Conservation (phyloP, 495 filamentous ascomycete genomes). For the Xylaria grammica region DNA sequence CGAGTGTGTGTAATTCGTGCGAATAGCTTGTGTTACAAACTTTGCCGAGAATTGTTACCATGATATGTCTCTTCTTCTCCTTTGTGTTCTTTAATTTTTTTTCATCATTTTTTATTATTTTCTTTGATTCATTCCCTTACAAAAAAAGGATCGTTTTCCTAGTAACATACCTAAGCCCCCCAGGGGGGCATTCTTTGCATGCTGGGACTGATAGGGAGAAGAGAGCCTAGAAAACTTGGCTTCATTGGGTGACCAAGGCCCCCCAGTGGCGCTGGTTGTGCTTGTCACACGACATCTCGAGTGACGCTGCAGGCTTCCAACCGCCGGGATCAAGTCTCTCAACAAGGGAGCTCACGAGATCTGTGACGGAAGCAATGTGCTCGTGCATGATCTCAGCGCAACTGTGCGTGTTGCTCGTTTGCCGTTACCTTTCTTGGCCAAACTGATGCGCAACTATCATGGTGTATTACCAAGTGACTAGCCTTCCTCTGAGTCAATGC, state of each 20-base stretch:
- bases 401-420: slow-evolving; percentile 40
- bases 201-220: not conserved
- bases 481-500: not conserved
- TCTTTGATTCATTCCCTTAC: too few species aligned
- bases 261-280: slow-evolving; percentile 25
- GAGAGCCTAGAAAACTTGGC: too few species aligned
- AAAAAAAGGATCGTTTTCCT: not conserved
- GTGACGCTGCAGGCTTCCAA: slow-evolving; percentile 37
- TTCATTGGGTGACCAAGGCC: slow-evolving; percentile 5
- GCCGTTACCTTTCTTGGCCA: slow-evolving; percentile 39
- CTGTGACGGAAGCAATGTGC: slow-evolving; percentile 36
- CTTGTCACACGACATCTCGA: slow-evolving; percentile 35
- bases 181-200: not conserved
- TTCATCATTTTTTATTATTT: too few species aligned
- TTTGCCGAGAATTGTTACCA: not conserved
- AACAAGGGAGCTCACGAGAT: slow-evolving; percentile 39
- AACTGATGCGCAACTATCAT: slow-evolving; percentile 13
- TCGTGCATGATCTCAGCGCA: slow-evolving; percentile 43
- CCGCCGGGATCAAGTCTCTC: slow-evolving; percentile 37
- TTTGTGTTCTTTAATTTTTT: too few species aligned
- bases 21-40: not conserved
- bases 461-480: not conserved
- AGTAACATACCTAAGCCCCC: not conserved
- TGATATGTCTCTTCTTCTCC: not conserved
- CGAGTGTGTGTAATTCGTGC: not conserved